Percentiles rank a stretch among this genome's conserved stretches.
Evolutionary conservation across 306 rosid genomes (phyloP).

Genomic region (Pyrus bretschneideri): DNA sequence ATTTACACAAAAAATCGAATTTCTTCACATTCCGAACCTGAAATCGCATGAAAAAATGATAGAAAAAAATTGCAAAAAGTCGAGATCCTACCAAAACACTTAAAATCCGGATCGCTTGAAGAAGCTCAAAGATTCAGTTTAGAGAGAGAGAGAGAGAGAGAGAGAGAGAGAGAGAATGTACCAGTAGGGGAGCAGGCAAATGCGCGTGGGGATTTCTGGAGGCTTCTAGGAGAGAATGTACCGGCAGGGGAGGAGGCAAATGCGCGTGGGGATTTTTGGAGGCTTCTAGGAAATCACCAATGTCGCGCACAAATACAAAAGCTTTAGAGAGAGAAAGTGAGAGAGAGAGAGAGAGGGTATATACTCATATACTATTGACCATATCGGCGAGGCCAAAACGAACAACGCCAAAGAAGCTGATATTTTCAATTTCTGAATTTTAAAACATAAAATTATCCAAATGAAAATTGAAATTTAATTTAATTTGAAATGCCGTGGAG

Average conservation of each 20-base stretch:
- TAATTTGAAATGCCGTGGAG: neutral
- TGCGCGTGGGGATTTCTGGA: conserved; percentile 29
- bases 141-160: conserved; percentile 30
- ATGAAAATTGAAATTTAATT: neutral
- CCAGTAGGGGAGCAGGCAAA: conserved; percentile 31
- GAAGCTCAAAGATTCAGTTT: neutral
- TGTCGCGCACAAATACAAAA: conserved; percentile 17
- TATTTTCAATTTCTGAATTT: neutral
- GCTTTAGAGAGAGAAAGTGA: neutral
- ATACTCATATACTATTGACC: neutral
- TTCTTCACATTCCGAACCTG: neutral
- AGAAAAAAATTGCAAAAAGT: neutral
- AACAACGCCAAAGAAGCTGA: neutral
- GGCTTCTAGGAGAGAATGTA: conserved; percentile 30
- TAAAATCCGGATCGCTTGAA: conserved; percentile 6
- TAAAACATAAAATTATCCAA: neutral
- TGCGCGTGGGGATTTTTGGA: conserved; percentile 29
- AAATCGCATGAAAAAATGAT: neutral
- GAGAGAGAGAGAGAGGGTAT: neutral
- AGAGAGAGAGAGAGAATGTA: conserved; percentile 23
- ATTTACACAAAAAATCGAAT: neutral
- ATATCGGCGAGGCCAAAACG: neutral
- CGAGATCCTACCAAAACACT: neutral
- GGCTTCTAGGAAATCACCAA: conserved; percentile 25
- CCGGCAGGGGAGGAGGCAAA: conserved; percentile 30